Evolutionary conservation across 2,329 filamentous ascomycete species (phyloP), one percentile per base, ranked within the genome.

Genomic region (Mariannaea sp.): DNA sequence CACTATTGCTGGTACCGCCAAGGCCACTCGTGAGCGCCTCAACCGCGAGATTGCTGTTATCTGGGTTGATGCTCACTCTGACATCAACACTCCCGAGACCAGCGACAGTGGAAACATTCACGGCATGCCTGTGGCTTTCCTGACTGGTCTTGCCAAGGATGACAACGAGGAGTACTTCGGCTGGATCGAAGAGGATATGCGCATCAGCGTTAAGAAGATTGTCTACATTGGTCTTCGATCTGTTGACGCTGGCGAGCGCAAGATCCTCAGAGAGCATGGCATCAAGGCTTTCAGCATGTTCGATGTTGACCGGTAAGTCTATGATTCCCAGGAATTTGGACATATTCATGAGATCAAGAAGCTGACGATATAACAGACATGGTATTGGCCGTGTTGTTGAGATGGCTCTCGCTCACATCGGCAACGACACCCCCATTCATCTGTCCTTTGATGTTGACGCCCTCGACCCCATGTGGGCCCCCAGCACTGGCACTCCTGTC

Each of bases 271-370:
- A 53, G 90, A 97, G 61, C 80, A 97, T 68, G 87, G 88, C 35
- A 94, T 99, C 78, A 93, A 90, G 79, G 93, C 93, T 4, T 99
- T 97, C 69, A 93, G 88, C 76, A 99, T 99, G 94, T 94, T 96
- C 71, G 94, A 99, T 70, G 89, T 99, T 72, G 94, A 99, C 74
- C 82, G 84, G 88, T 91, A 77, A 66, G 81, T 70, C 24, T 12
- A 19, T 22, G 13, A 43, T 19, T 9, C 1, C 13, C 3, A 3
- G 32, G 14, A 4, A 16, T 7, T 1, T 8, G n/a, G 36, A 5
- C 1, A 36, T 22, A 24, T 24, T 24, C 5, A 47, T 29, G 29
- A 14, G 30, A 20, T 14, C 17, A 13, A 20, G 29, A 33, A 10
- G 39, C 61, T 62, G 29, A 64, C 45, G 1, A 1, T 49, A 14